Conservation (phyloP, 2,329 filamentous ascomycete genomes). For the Aspergillus pseudotamarii region DNA sequence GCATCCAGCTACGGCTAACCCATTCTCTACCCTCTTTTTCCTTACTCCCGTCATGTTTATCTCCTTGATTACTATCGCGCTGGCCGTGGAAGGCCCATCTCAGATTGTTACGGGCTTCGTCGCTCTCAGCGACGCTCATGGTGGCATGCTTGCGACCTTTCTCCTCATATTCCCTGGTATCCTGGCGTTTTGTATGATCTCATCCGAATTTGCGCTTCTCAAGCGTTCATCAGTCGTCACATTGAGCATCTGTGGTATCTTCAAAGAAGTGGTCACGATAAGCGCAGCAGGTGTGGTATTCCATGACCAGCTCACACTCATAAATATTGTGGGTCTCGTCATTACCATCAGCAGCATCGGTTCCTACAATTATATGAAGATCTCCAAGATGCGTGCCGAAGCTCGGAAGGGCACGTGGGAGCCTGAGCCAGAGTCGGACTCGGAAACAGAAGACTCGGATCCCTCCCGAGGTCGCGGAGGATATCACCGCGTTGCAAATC, state of each 20-base stretch:
- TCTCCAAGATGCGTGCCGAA: conserved; percentile 81
- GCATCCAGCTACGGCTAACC: conserved; percentile 93
- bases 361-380: conserved; percentile 94
- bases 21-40: conserved; percentile 96
- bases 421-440: conserved; percentile 27
- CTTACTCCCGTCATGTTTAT: conserved; percentile 97
- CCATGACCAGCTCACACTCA: conserved; percentile 79
- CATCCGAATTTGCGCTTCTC: conserved; percentile 91
- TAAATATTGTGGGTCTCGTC: conserved; percentile 86
- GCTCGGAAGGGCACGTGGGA: conserved; percentile 54
- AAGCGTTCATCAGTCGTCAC: conserved; percentile 96
- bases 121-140: conserved; percentile 68
- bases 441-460: conserved; percentile 31
- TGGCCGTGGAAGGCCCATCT: conserved; percentile 80
- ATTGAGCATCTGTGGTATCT: conserved; percentile 93
- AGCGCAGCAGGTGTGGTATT: conserved; percentile 85
- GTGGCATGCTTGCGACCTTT: conserved; percentile 64
- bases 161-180: conserved; percentile 87
- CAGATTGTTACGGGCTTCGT: conserved; percentile 68
- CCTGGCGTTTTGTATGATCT: conserved; percentile 95
- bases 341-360: conserved; percentile 85
- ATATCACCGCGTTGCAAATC: conserved; percentile 30
- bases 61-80: conserved; percentile 75
- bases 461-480: conserved; percentile 26
- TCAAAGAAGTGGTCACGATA: conserved; percentile 98